Base-by-base conservation (phyloP, 345 rosid genomes). In the Salix exigua region DNA sequence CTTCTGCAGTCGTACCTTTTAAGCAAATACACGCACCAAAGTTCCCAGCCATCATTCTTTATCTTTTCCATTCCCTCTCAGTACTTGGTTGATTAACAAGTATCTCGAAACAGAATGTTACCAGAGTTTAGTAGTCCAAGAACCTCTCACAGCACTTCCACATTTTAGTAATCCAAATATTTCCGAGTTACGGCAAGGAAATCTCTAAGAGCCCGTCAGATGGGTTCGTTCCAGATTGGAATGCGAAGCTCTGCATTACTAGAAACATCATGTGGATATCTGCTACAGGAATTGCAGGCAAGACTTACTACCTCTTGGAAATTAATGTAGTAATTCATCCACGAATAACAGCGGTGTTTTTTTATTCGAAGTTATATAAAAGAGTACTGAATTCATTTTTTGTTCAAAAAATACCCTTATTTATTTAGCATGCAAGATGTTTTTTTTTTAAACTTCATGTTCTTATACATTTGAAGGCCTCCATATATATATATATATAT, bases 231-330 rank as follows among this genome's bases (percentile, higher is more conserved):
- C 79, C 92, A 89, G 65, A 87, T 76, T 30, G 89, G 87, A 60
- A 87, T 88, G 92, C 83, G 82, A 85, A 91, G 93, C 82, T 84
- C 91, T 4, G 87, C 82, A 58, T 48, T 82, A 35, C 82, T 83
- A 35, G 97, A 90, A 82, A 86, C 91, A 12, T 94, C 97, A 61
- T 92, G 98, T 38, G 97, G 97, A 73, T 94, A 92, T 83, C 80
- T 94, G 65, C 92, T 94, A 68, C 92, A 88, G 77, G 98, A 94
- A 82, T 78, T 92, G 86, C 96, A 94, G 95, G 97, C 84, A 88
- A 80, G 91, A 83, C 73, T 17, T 38, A 82, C 73, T 17, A 42
- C 40, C 42, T 76, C 72, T 25, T 38, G 68, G 38, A 66, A 61
- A 69, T 79, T 10, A 70, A 51, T 44, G 44, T 10, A 18, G 30